Percentiles rank a stretch among this genome's conserved stretches.
Conservation (phyloP, 2,329 filamentous ascomycete species). For the Furcasterigmium sp. region DNA sequence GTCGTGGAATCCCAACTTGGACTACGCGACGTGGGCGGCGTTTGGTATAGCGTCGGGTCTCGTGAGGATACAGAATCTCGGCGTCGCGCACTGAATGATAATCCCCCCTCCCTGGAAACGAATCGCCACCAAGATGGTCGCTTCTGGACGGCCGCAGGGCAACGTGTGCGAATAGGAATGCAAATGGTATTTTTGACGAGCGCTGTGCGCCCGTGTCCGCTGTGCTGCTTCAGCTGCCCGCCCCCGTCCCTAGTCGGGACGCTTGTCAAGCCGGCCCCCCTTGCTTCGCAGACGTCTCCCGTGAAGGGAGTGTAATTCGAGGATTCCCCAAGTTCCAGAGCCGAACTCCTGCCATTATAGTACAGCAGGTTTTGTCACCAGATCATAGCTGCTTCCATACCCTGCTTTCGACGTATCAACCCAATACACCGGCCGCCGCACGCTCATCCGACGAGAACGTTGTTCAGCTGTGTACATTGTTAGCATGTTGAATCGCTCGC, state of each 20-base stretch:
- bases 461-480: neutral
- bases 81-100: conserved; percentile 40
- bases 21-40: conserved; percentile 63
- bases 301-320: too few relatives aligned
- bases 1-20: conserved; percentile 63
- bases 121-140: too few relatives aligned
- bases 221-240: too few relatives aligned
- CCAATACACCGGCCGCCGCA: neutral
- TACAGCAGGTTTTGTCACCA: neutral
- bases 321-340: neutral
- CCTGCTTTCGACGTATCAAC: neutral
- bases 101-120: too few relatives aligned
- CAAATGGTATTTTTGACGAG: conserved; percentile 1
- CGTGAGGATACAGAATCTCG: conserved; percentile 61
- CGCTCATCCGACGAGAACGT: neutral
- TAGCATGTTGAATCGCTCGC: neutral
- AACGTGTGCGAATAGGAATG: neutral
- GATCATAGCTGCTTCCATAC: neutral
- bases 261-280: too few relatives aligned
- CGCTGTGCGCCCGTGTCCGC: too few relatives aligned
- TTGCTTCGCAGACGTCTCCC: too few relatives aligned
- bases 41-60: conserved; percentile 62
- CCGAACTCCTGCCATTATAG: neutral
- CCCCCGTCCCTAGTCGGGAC: too few relatives aligned
- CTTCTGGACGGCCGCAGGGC: neutral